These are phyloP conservation scores for Geotrichum ghanense DNA, from an alignment of 805 yeast species.

Conservation along the genomic window DNA sequence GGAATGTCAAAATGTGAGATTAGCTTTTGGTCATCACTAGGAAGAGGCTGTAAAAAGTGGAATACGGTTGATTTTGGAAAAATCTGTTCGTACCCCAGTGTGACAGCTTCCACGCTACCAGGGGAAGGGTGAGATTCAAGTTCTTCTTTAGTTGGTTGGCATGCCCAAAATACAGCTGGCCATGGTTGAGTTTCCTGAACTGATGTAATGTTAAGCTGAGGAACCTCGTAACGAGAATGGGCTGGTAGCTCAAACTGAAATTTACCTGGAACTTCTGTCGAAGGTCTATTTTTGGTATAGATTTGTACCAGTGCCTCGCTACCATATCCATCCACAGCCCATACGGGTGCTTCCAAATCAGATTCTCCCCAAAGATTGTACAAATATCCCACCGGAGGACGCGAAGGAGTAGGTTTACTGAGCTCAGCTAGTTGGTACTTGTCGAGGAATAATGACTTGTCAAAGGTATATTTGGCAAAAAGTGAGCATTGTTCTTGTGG, in stretches of 20 bases:
- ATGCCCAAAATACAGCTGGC: slow-evolving; percentile 41
- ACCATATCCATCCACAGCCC: slow-evolving; percentile 36
- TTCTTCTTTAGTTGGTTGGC: slow-evolving; percentile 28
- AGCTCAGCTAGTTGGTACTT: slow-evolving; percentile 36
- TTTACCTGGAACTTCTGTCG: slow-evolving; percentile 11
- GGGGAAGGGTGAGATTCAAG: slow-evolving; percentile 1
- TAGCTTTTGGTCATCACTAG: slow-evolving; percentile 10
- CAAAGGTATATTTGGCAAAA: slow-evolving; percentile 33
- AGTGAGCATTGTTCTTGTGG: slow-evolving; percentile 30
- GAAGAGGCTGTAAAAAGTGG: slow-evolving; percentile 23
- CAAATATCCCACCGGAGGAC: slow-evolving; percentile 22
- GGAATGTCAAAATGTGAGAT: slow-evolving; percentile 31
- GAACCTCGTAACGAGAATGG: slow-evolving; percentile 42
- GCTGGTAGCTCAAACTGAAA: slow-evolving; percentile 30
- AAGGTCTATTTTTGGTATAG: slow-evolving; percentile 11
- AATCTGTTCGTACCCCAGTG: slow-evolving; percentile 34
- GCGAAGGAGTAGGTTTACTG: slow-evolving; percentile 16
- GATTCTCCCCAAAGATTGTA: slow-evolving; percentile 39
- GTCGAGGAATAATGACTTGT: slow-evolving; percentile 40
- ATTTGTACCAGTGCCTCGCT: slow-evolving; percentile 34
- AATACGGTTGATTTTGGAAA: slow-evolving; percentile 38
- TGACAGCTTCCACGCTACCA: slow-evolving; percentile 26
- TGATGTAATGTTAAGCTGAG: slow-evolving; percentile 19
- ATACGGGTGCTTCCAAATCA: slow-evolving; percentile 48
- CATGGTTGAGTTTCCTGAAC: slow-evolving; percentile 21